phyloP scores from a whole-genome alignment of 2,329 filamentous ascomycete genomes.

The Ascochyta rabiei region DNA sequence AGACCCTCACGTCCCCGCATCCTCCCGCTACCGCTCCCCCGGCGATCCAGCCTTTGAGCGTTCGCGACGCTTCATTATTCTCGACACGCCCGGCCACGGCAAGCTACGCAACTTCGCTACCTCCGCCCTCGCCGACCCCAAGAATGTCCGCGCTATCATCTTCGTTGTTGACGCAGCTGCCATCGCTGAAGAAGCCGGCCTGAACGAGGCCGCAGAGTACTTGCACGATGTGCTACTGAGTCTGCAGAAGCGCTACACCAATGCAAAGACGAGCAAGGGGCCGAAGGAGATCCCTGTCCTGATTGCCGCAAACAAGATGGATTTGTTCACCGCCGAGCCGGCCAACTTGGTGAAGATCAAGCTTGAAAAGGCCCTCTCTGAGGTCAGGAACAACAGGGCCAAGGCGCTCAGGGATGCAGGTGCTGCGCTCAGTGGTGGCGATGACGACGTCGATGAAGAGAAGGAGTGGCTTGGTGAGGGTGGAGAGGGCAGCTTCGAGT shows the following conservation, averaged over 20 bases:
- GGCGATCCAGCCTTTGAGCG: conserved; percentile 65
- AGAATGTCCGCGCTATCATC: conserved; percentile 71
- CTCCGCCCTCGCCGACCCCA: conserved; percentile 54
- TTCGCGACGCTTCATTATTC: conserved; percentile 71
- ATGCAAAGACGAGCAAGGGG: conserved; percentile 62
- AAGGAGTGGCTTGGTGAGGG: conserved; percentile 80
- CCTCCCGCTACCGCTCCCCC: conserved; percentile 68
- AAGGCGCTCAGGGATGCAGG: conserved; percentile 84
- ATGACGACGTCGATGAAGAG: conserved; percentile 67
- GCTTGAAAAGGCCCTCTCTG: conserved; percentile 80
- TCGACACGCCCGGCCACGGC: conserved; percentile 94
- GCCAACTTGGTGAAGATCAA: conserved; percentile 73
- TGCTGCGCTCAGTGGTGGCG: conserved; percentile 66
- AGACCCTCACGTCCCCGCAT: conserved; percentile 61
- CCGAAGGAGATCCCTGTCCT: conserved; percentile 73
- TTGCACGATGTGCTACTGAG: conserved; percentile 86
- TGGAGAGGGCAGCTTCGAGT: conserved; percentile 77
- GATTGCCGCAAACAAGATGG: conserved; percentile 91
- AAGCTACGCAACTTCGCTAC: conserved; percentile 81
- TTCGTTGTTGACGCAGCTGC: conserved; percentile 86
- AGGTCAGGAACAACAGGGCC: conserved; percentile 74
- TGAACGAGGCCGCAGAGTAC: conserved; percentile 79
- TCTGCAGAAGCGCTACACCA: conserved; percentile 74
- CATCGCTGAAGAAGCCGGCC: conserved; percentile 50
- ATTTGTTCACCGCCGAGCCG: conserved; percentile 91